Conservation (phyloP, 331 rosid species). For the Erythrophleum ivorense region DNA sequence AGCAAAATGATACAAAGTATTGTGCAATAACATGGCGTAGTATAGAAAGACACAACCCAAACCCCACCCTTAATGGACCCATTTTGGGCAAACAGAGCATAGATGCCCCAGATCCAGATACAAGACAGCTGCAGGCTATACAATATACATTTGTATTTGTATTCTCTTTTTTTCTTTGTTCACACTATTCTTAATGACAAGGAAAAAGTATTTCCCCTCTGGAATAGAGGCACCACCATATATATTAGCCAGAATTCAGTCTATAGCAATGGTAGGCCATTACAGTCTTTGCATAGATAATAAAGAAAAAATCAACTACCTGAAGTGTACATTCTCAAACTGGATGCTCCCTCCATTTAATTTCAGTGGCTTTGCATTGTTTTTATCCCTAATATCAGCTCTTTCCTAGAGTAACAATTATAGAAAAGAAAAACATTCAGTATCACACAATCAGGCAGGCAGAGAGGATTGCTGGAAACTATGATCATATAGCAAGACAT, state of each 20-base stretch:
- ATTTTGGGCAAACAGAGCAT: not conserved
- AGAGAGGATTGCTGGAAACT: slow-evolving; percentile 24
- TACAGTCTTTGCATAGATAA: slow-evolving; percentile 13
- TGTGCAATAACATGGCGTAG: not conserved
- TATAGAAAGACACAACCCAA: slow-evolving; percentile 9
- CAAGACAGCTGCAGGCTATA: slow-evolving; percentile 9
- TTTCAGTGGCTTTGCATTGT: slow-evolving; percentile 67
- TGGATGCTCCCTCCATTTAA: slow-evolving; percentile 77
- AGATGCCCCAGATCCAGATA: not conserved
- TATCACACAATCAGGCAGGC: slow-evolving; percentile 26
- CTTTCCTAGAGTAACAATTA: slow-evolving; percentile 62
- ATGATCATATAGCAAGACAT: slow-evolving; percentile 21
- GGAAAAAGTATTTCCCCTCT: not conserved
- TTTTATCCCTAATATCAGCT: slow-evolving; percentile 75
- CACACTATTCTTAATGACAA: not conserved
- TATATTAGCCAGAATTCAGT: slow-evolving; percentile 23
- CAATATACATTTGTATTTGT: not conserved
- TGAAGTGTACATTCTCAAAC: slow-evolving; percentile 80
- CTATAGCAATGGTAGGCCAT: slow-evolving; percentile 16
- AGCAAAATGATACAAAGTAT: slow-evolving; percentile 10
- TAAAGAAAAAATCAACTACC: slow-evolving; percentile 52
- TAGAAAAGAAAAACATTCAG: slow-evolving; percentile 23
- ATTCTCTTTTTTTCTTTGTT: not conserved
- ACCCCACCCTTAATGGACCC: not conserved
- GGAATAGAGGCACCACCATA: not conserved